phyloP scores from a whole-genome alignment of 2,329 filamentous ascomycete species.

The Fonsecaea nubica region DNA sequence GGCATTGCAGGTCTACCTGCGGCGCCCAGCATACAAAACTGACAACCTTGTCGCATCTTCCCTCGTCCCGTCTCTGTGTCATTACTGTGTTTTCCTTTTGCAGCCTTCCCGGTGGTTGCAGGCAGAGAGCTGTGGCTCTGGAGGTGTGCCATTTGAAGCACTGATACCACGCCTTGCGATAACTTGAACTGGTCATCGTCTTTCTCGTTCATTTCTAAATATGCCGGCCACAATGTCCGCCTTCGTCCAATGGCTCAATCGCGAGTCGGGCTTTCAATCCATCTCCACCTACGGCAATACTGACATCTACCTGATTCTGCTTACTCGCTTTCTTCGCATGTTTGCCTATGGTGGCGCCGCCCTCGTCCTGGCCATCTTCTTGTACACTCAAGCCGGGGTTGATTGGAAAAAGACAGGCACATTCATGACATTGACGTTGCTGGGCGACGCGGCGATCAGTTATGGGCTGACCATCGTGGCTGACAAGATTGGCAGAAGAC shows the following conservation, averaged over 20 bases:
- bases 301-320: conserved; percentile 28
- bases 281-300: conserved; percentile 22
- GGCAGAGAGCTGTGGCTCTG: conserved; percentile 1
- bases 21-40: conserved; percentile 9
- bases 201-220: neutral
- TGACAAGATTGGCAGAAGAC: conserved; percentile 63
- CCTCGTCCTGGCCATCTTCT: conserved; percentile 67
- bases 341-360: conserved; percentile 68
- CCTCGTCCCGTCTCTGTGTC: conserved; percentile 5
- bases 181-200: neutral
- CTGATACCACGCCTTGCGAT: neutral
- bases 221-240: conserved; percentile 18
- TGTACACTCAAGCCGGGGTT: conserved; percentile 58
- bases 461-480: conserved; percentile 66
- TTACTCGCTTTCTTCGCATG: conserved; percentile 57
- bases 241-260: conserved; percentile 26
- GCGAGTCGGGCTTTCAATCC: conserved; percentile 26
- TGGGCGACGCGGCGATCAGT: conserved; percentile 66
- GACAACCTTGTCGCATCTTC: conserved; percentile 9
- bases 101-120: neutral
- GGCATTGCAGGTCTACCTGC: neutral
- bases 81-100: neutral
- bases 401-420: conserved; percentile 64
- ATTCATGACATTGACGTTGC: conserved; percentile 68
- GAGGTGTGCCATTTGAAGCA: neutral